Evolutionary conservation across 2,329 filamentous ascomycete species (phyloP), one percentile per base, ranked within the genome.

Genomic region (Cordyceps sp.): DNA sequence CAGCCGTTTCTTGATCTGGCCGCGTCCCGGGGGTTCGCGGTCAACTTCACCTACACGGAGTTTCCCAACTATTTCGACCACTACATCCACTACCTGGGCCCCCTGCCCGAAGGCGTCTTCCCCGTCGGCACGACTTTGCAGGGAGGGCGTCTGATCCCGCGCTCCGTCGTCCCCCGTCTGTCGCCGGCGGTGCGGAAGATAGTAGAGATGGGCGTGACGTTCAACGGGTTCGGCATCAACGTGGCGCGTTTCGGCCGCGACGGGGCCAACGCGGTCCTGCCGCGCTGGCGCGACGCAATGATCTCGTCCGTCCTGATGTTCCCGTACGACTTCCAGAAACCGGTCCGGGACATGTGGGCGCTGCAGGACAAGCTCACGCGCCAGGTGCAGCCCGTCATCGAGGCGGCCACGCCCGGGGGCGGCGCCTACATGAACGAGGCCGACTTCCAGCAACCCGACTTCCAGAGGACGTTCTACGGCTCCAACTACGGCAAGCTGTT

Each of bases 351-450:
- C n/a, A n/a, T n/a, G n/a, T n/a, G n/a, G n/a, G n/a, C n/a, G n/a
- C n/a, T n/a, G n/a, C n/a, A n/a, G n/a, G n/a, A 47, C 29, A 39
- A 38, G 12, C 50, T 52, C 31, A 52, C 46, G 1, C 31, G 46
- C 5, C 37, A 42, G 10, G 34, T 49, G 9, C 39, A 39, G 36
- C 45, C 46, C 2, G 30, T 44, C 13, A 37, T 51, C 5, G 42
- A 43, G 17, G 42, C 39, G 2, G 39, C 39, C 3, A 43, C 58
- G 1, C 59, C 59, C 4, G 57, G 51, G 2, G 62, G 62, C 5
- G 62, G 62, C 5, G 50, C 59, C 5, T 68, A 68, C 38, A 45
- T 64, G 42, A 68, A 66, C 37, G 67, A 73, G 50, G 60, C 54
- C 3, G 60, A 69, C 43, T 58, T 62, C 26, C 51, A 55, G 36